These are phyloP conservation scores for Penicillium chermesinum DNA, from an alignment of 495 filamentous ascomycete species.

Conservation along the genomic window DNA sequence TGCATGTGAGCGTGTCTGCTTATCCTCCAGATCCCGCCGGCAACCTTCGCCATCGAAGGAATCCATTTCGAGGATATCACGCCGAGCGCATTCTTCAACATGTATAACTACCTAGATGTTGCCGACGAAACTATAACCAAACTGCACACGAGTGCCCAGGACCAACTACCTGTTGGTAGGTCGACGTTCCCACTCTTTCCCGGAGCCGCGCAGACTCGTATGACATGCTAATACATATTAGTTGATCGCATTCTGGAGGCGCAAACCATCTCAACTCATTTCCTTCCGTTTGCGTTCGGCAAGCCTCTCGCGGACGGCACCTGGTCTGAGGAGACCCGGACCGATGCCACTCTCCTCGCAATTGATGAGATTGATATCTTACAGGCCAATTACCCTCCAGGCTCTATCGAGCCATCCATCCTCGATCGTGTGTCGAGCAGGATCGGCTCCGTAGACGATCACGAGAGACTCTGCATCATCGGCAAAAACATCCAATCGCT, in stretches of 20 bases:
- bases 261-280: background rate
- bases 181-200: background rate
- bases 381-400: conserved; percentile 5
- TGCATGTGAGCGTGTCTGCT: too few relatives aligned
- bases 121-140: too few relatives aligned
- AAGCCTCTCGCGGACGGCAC: background rate
- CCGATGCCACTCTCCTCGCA: background rate
- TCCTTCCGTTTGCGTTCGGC: background rate
- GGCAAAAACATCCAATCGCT: conserved; percentile 28
- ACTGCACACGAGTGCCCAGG: too few relatives aligned
- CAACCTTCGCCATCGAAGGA: too few relatives aligned
- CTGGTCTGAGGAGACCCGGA: background rate
- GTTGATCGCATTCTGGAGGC: background rate
- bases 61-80: too few relatives aligned
- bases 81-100: too few relatives aligned
- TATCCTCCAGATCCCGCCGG: too few relatives aligned
- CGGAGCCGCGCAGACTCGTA: background rate
- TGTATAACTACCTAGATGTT: too few relatives aligned
- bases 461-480: conserved; percentile 13
- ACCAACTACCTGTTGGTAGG: background rate
- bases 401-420: conserved; percentile 1
- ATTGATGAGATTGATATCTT: conserved; percentile 1
- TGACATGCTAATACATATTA: background rate
- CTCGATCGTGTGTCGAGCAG: conserved; percentile 8
- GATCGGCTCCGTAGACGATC: conserved; percentile 16